phyloP scores from a whole-genome alignment of 805 yeast species.

The Schwanniomyces polymorphus region DNA sequence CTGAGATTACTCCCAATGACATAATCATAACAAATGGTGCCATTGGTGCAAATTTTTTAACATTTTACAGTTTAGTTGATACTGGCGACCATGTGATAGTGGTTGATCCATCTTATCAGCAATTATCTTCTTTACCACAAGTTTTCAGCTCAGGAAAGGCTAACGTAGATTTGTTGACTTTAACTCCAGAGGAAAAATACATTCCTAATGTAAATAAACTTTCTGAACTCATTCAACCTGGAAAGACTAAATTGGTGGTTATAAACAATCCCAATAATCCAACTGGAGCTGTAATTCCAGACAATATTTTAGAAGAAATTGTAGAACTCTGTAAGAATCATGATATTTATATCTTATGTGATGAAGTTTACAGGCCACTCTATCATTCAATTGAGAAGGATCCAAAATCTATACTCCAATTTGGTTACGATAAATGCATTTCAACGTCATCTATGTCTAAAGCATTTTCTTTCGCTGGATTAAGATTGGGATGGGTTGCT shows the following conservation, averaged over 20 bases:
- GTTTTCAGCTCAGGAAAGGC: constrained; percentile 40
- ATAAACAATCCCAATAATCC: constrained; percentile 53
- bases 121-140: constrained; percentile 46
- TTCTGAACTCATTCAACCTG: constrained; percentile 23
- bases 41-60: constrained; percentile 53
- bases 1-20: constrained; percentile 25
- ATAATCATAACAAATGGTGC: constrained; percentile 55
- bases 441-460: constrained; percentile 55
- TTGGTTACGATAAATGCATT: constrained; percentile 43
- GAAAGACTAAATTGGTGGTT: constrained; percentile 41
- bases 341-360: constrained; percentile 41
- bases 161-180: constrained; percentile 32
- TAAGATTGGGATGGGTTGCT: constrained; percentile 54
- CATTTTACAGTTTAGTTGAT: constrained; percentile 43
- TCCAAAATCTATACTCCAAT: constrained; percentile 41
- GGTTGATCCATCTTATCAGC: constrained; percentile 52
- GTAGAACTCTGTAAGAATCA: constrained; percentile 33
- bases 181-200: constrained; percentile 33
- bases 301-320: constrained; percentile 30
- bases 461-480: constrained; percentile 54
- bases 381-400: constrained; percentile 41
- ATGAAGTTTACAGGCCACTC: constrained; percentile 57
- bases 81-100: constrained; percentile 49
- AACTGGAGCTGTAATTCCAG: constrained; percentile 42
- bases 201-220: constrained; percentile 37